Conservation (phyloP, 73 alveolate species). For the Stentor coeruleus region DNA sequence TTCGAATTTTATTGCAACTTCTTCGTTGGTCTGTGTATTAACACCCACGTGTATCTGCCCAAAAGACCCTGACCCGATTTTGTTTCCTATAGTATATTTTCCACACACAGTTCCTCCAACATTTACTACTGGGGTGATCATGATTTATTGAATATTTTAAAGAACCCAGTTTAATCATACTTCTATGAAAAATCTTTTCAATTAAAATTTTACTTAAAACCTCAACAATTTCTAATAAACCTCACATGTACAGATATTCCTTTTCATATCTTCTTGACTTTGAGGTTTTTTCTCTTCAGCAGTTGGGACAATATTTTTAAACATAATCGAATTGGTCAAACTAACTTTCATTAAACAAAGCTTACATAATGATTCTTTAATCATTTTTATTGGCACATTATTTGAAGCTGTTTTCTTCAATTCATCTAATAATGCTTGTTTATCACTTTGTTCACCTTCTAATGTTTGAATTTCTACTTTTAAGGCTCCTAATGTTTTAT, state of each 20-base stretch:
- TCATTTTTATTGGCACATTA: not conserved
- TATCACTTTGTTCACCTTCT: not conserved
- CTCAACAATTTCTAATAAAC: no score
- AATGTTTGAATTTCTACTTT: not conserved
- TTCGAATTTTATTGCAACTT: slow-evolving; percentile 80
- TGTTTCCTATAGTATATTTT: slow-evolving; percentile 57
- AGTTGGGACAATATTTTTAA: not conserved
- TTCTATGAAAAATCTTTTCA: no score
- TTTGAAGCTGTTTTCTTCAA: not conserved
- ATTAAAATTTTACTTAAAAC: no score
- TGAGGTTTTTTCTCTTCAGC: not conserved
- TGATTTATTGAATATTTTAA: no score
- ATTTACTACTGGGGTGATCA: no score
- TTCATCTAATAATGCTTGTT: not conserved
- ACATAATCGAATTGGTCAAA: not conserved
- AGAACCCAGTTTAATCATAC: no score
- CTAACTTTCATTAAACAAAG: not conserved
- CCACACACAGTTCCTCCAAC: slow-evolving; percentile 68
- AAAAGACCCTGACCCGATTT: slow-evolving; percentile 88
- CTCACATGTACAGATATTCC: not conserved
- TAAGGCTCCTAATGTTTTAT: not conserved
- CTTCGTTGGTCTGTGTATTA: slow-evolving; percentile 58
- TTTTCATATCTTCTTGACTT: not conserved
- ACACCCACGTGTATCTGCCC: slow-evolving; percentile 73
- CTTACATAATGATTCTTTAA: not conserved